Percentiles rank a stretch among this genome's conserved stretches.
phyloP scores from a whole-genome alignment of 2,329 filamentous ascomycete species.

The Lachnellula occidentalis region DNA sequence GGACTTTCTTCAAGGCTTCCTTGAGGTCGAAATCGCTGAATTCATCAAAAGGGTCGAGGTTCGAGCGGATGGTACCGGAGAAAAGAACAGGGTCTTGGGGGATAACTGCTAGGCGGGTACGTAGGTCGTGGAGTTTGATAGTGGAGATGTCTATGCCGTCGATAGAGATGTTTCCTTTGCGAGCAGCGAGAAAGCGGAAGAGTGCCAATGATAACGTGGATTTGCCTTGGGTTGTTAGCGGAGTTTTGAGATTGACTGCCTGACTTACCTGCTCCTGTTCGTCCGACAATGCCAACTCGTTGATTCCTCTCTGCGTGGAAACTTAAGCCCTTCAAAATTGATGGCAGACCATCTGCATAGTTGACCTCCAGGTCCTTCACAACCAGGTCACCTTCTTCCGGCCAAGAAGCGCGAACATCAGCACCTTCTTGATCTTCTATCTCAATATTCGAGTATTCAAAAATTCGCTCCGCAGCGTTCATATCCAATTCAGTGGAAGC shows the following conservation, averaged over 20 bases:
- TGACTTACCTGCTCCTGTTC: conserved; percentile 23
- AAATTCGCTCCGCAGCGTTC: conserved; percentile 68
- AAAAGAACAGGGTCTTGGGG: conserved; percentile 72
- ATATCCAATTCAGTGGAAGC: conserved; percentile 67
- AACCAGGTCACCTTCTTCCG: conserved; percentile 63
- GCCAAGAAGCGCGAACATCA: conserved; percentile 64
- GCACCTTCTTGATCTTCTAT: conserved; percentile 59
- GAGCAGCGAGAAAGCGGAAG: conserved; percentile 21
- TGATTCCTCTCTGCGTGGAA: conserved; percentile 62
- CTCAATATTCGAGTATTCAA: conserved; percentile 64
- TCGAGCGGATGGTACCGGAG: conserved; percentile 77
- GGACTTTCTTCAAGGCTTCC: conserved; percentile 76
- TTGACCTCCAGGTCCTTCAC: conserved; percentile 64
- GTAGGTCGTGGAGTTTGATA: conserved; percentile 27
- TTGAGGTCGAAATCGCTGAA: conserved; percentile 87
- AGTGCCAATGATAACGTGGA: conserved; percentile 23
- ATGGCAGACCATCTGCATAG: conserved; percentile 66
- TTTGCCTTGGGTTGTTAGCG: conserved; percentile 8
- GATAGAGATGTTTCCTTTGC: conserved; percentile 36
- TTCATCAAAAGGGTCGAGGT: conserved; percentile 81
- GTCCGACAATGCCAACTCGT: conserved; percentile 28
- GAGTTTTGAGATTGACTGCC: too few relatives aligned
- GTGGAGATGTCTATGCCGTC: conserved; percentile 29
- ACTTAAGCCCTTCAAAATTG: conserved; percentile 61
- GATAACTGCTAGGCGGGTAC: conserved; percentile 28